Base-by-base conservation (phyloP, 371 early-diverging fungal species). In the Blakeslea trispora region DNA sequence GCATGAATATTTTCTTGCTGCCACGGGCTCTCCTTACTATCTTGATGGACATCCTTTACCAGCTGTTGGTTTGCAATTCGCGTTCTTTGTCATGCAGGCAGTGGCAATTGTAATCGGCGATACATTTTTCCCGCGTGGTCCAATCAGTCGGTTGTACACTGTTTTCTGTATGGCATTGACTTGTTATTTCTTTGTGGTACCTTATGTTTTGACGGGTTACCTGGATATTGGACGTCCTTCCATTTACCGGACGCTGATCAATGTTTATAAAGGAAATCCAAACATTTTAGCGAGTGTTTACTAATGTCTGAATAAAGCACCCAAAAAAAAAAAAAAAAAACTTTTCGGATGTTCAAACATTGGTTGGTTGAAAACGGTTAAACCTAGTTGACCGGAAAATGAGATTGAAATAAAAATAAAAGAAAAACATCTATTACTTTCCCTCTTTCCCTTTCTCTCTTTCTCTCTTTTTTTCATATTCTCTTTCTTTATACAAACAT, bases 1-100 rank as follows among this genome's bases (percentile, higher is more conserved):
- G 75, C 75, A 75, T 41, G 75, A 75, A 34, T 75, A 71, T 50
- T 71, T 71, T 46, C 42, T 75, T 8, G 64, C 65, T 43, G 53
- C 72, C 0, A 57, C 69, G 1, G 75, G 75, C 0, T 43, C 65
- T 8, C 14, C 42, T 9, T n/a, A 57, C 10, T 67, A 75, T 31
- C 70, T 58, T 5, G 57, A 7, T 28, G 7, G 60, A 17, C 23
- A 39, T 11, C 59, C 64, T 31, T 31, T 64, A 18, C 60, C 68
- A 0, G 65, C 63, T 8, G 59, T 66, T 53, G 69, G 67, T 3
- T 48, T 63, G 39, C 75, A 75, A 19, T 53, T 71, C 17, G 15
- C 61, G 4, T 75, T 75, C 42, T 75, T 75, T 47, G 35, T 62
- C 0, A 21, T 69, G 15, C 75, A 75, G 35, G 60, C 59, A 11